Evolutionary conservation across 2,329 filamentous ascomycete genomes (phyloP), one percentile per base, ranked within the genome.

Genomic region (Neofusicoccum kwambonambiense): DNA sequence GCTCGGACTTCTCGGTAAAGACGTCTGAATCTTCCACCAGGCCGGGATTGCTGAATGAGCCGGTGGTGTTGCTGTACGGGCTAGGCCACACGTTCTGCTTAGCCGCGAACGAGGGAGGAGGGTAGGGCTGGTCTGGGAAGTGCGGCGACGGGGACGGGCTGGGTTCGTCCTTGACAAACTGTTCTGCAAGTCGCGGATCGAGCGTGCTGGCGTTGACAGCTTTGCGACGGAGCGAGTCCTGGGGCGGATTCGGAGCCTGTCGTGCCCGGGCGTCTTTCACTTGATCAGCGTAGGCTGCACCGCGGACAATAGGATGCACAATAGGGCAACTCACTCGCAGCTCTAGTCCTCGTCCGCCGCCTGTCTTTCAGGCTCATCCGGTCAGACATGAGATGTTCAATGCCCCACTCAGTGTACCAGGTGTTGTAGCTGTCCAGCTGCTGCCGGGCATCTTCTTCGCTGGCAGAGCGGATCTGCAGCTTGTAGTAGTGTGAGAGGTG

Each of bases 401-500:
- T 86, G 37, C 86, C 84, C 78, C 93, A 86, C 34, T 83, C 80
- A 15, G 84, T 81, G 73, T 93, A 96, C 94, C 94, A 97, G 41
- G 81, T 79, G 64, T 96, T 88, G 73, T 92, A 97, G 50, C 83
- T 79, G 41, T 87, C 83, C 50, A 96, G 81, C 37, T 85, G 76
- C 11, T 84, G 76, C 27, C 84, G 82, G n/a, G 90, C 87, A n/a
- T 80, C 79, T n/a, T 83, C 77, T 66, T 96, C 90, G 51, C 86
- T 83, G 62, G 87, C 84, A 64, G 89, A 86, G 65, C 86, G 87
- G 69, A 97, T 86, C 71, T 92, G 89, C 61, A 92, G 84, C 72
- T 92, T 92, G 80, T 93, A 96, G 72, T 91, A 88, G 74, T 92
- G 86, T 66, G 92, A 89, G 39, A 97, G 82, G 75, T 98, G 94